Conservation (phyloP, 306 rosid genomes). For the Boehmeria nivea region DNA sequence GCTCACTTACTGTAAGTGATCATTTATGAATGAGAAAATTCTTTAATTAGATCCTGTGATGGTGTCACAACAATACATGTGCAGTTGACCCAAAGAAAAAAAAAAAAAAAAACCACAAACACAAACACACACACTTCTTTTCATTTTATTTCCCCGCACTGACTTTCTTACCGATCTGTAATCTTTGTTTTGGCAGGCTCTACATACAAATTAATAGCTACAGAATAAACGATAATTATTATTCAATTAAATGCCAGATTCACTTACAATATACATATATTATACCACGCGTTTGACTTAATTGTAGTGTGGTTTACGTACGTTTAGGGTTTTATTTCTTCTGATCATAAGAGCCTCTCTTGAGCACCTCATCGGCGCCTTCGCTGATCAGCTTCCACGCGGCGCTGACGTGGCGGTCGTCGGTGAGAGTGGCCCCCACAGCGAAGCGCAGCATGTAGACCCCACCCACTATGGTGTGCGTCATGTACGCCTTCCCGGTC, state of each 20-base stretch:
- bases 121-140: not conserved
- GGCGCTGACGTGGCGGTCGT: slow-evolving; percentile 28
- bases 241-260: too few species aligned
- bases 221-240: too few species aligned
- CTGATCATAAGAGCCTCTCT: not conserved
- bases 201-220: too few species aligned
- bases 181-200: too few species aligned
- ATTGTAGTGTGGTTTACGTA: too few species aligned
- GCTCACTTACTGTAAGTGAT: too few species aligned
- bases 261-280: too few species aligned
- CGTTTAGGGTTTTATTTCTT: too few species aligned
- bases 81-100: not conserved
- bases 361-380: slow-evolving; percentile 20
- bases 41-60: not conserved
- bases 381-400: slow-evolving; percentile 27
- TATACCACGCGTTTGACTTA: too few species aligned
- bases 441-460: slow-evolving; percentile 30
- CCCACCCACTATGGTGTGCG: slow-evolving; percentile 34
- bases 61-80: not conserved
- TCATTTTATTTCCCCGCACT: too few species aligned
- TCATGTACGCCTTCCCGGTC: slow-evolving; percentile 25
- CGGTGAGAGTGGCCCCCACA: slow-evolving; percentile 25
- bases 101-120: not conserved
- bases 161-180: too few species aligned
- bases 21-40: slow-evolving; percentile 2